Base-by-base conservation (phyloP, 768 basidiomycete genomes). In the Filobasidium wieringae region DNA sequence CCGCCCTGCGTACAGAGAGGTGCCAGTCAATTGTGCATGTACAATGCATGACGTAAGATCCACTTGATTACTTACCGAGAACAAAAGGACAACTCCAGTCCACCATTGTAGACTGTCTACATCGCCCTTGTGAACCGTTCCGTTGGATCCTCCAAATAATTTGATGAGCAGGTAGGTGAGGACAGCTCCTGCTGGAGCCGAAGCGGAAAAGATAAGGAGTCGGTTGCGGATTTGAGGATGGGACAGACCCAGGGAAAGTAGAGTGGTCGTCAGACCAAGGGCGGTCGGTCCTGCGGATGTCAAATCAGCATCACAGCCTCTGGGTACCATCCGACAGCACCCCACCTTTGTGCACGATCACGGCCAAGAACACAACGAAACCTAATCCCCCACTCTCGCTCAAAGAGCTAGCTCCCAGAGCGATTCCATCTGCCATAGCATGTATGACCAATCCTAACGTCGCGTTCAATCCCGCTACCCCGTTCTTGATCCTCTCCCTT, bases 391-490 rank as follows among this genome's bases (percentile, higher is more conserved):
- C 17, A 76, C 73, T 57, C 9, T 61, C 66, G 17, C 66, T 68
- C 24, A 74, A 59, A 33, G 75, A 69, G 39, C 75, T 76, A 26
- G 90, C 85, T 24, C 93, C 95, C 36, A 97, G 77, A 2, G 88
- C 89, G 57, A 95, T 82, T 3, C 95, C 92, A 72, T 99, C 95
- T 0, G 90, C 87, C 49, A 91, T 78, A 1, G 84, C 87, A 68
- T 99, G 93, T 26, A 90, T 80, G 26, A 88, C 79, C 43, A 97
- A 77, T 1, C 92, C 95, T 8, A 96, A 73, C 0, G 90, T 88
- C 34, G 92, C 71, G 40, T 68, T 78, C 34, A 90, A 79, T 51
- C 84, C 81, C 8, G 84, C 83, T 76, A 33, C 36, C 6, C 68
- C 39, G 58, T 63, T 11, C 69, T 65, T 27, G 53, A 58, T 37